Base-by-base conservation (phyloP, 2,329 filamentous ascomycete genomes). In the Epicoccum sorghinum region DNA sequence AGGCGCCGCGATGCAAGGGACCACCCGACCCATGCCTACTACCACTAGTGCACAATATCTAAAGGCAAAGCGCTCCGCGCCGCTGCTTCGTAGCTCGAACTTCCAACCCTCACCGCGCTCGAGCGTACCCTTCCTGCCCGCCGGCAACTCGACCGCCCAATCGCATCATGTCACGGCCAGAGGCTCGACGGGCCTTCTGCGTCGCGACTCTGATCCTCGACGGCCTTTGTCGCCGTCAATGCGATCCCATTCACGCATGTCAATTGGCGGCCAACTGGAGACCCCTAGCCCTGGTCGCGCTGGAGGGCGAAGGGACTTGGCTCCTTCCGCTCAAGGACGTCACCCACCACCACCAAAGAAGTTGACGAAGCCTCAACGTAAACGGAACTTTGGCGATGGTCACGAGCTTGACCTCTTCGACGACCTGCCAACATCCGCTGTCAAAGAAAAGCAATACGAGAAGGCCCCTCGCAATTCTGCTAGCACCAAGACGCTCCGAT, bases 331-430 rank as follows among this genome's bases (percentile, higher is more conserved):
- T 18, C 69, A 83, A 27, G 74, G 79, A 45, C 75, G 78, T 40
- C 77, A 81, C 56, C 82, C 84, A 48, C 79, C 82, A 37, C 75
- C 82, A 44, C 65, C 65, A 13, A 77, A 82, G 6, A 89, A 88
- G 79, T 52, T 69, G 13, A 66, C 64, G 4, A 64, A 68, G 42
- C 69, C 66, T 35, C 64, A 65, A 44, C 64, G 65, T 18, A 72
- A 71, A 55, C 63, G 64, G 9, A 65, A 67, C 37, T 99, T 96
- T 77, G 95, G 95, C 10, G 91, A 97, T 73, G 95, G 95, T 13
- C 89, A 89, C 56, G 95, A 99, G 75, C 82, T 99, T 30, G 93
- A 98, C 64, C 87, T 84, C 2, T 98, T 99, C 71, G 95, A 99
- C 71, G 95, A 99, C 75, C 79, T 99, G 51, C 93, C 93, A 1